These are phyloP conservation scores for Chaetoscypha palmicola DNA, from an alignment of 2,329 filamentous ascomycete genomes.

Conservation along the genomic window DNA sequence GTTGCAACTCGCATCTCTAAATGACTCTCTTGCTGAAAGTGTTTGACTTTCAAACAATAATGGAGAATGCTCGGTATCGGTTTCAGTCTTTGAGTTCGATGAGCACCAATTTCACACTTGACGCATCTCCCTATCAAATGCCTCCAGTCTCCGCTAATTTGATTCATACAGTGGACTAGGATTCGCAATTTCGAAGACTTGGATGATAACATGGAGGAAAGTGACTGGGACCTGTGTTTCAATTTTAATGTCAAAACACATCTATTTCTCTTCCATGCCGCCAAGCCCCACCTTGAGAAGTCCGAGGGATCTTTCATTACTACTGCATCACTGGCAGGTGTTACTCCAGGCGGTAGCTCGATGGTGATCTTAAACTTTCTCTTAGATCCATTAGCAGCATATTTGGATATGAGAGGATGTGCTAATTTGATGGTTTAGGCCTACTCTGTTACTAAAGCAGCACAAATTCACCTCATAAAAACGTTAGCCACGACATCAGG, in stretches of 20 bases:
- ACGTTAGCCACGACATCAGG: slow-evolving; percentile 45
- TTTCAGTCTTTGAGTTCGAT: too few relatives aligned
- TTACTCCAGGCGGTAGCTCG: slow-evolving; percentile 55
- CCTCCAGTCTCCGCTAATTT: too few relatives aligned
- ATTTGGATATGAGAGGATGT: too few relatives aligned
- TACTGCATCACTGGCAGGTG: slow-evolving; percentile 57
- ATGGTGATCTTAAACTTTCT: slow-evolving; percentile 39
- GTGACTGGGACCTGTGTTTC: slow-evolving; percentile 53
- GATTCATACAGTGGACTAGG: slow-evolving; percentile 42
- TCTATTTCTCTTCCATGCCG: slow-evolving; percentile 51
- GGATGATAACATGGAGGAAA: slow-evolving; percentile 47
- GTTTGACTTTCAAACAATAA: too few relatives aligned
- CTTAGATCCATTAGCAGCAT: not conserved
- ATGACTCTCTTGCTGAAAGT: too few relatives aligned
- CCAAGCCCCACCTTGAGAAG: slow-evolving; percentile 46
- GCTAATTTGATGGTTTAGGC: slow-evolving; percentile 38
- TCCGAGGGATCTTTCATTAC: slow-evolving; percentile 55
- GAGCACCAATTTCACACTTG: too few relatives aligned
- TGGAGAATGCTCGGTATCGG: too few relatives aligned
- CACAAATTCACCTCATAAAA: slow-evolving; percentile 54
- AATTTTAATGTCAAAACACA: slow-evolving; percentile 58
- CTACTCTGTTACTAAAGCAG: slow-evolving; percentile 72
- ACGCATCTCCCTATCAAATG: too few relatives aligned
- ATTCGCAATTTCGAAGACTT: slow-evolving; percentile 40
- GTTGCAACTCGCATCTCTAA: too few relatives aligned